Conservation (phyloP, 208 protist genomes). For the Trypanosoma conorhini region DNA sequence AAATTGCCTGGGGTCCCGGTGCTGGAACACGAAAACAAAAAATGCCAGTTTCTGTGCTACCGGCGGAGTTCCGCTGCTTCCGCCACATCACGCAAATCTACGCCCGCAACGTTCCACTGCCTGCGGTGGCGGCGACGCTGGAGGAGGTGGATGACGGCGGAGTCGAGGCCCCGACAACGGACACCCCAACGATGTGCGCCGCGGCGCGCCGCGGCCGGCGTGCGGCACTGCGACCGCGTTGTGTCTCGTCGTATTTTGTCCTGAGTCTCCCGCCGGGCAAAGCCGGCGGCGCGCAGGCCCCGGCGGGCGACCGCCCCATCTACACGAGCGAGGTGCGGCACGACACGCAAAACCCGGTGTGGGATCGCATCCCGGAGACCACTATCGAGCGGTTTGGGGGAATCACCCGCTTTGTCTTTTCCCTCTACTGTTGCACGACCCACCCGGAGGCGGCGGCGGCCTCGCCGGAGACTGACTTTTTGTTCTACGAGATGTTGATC, state of each 20-base stretch:
- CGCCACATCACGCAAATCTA: slow-evolving; percentile 40
- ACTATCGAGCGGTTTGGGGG: slow-evolving; percentile 1
- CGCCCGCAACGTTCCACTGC: slow-evolving; percentile 34
- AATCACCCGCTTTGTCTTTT: slow-evolving; percentile 32
- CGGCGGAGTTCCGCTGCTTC: slow-evolving; percentile 40
- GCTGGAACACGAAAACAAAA: neutral
- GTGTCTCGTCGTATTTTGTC: slow-evolving; percentile 34
- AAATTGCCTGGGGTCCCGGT: slow-evolving; percentile 6
- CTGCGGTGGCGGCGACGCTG: neutral
- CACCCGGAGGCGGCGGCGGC: slow-evolving; percentile 3
- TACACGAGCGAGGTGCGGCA: slow-evolving; percentile 44
- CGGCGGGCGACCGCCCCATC: slow-evolving; percentile 5
- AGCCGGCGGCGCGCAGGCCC: neutral
- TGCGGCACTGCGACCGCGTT: neutral
- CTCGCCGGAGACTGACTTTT: slow-evolving; percentile 28
- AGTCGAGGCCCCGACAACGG: neutral
- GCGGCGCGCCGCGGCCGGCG: neutral
- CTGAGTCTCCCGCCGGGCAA: slow-evolving; percentile 20
- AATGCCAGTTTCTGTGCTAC: slow-evolving; percentile 28
- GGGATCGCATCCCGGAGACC: slow-evolving; percentile 32
- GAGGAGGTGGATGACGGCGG: neutral
- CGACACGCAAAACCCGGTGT: slow-evolving; percentile 46
- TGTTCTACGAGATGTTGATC: slow-evolving; percentile 41
- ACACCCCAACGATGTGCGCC: neutral
- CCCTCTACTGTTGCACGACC: slow-evolving; percentile 40